Percentiles rank a stretch among this genome's conserved stretches.
Evolutionary conservation across 1,139 yeast genomes (phyloP).

Genomic region (Hanseniaspora gamundiae): DNA sequence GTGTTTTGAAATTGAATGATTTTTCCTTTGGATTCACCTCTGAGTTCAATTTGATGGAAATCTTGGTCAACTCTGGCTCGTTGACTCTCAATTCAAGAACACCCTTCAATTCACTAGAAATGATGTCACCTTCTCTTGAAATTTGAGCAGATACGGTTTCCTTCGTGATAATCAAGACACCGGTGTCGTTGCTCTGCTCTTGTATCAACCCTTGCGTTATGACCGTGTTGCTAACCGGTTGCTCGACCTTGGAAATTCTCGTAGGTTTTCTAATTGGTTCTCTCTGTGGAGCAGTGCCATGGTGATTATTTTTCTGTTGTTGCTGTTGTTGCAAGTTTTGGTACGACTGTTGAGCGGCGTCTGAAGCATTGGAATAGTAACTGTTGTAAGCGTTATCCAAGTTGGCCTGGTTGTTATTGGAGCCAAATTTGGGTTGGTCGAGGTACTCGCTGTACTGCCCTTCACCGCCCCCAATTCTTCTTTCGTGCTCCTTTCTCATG

Average conservation of each 20-base stretch:
- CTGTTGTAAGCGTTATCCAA: conserved; percentile 24
- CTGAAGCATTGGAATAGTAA: conserved; percentile 26
- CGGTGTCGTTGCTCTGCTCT: conserved; percentile 41
- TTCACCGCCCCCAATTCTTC: conserved; percentile 30
- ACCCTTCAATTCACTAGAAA: conserved; percentile 75
- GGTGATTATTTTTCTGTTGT: conserved; percentile 8
- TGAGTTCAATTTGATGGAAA: conserved; percentile 48
- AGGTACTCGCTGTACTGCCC: conserved; percentile 9
- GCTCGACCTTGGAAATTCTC: conserved; percentile 9
- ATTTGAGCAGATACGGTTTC: conserved; percentile 72
- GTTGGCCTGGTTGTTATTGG: conserved; percentile 21
- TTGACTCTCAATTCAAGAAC: conserved; percentile 81
- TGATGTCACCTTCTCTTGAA: conserved; percentile 72
- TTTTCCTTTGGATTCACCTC: conserved; percentile 21
- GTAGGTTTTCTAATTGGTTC: conserved; percentile 11
- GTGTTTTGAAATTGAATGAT: conserved; percentile 69
- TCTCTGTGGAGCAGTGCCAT: conserved; percentile 10
- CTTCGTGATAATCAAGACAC: conserved; percentile 64
- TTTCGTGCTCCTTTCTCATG: conserved; percentile 74
- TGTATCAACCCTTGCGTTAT: conserved; percentile 3
- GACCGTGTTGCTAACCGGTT: conserved; percentile 8
- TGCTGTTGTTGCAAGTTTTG: conserved; percentile 20
- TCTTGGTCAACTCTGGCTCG: conserved; percentile 51
- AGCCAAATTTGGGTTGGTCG: conserved; percentile 11
- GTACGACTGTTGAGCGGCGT: conserved; percentile 28